Percentiles rank a stretch among this genome's conserved stretches.
These are phyloP conservation scores for Coriolopsis trogii DNA, from an alignment of 1,284 basidiomycete genomes.

Conservation along the genomic window DNA sequence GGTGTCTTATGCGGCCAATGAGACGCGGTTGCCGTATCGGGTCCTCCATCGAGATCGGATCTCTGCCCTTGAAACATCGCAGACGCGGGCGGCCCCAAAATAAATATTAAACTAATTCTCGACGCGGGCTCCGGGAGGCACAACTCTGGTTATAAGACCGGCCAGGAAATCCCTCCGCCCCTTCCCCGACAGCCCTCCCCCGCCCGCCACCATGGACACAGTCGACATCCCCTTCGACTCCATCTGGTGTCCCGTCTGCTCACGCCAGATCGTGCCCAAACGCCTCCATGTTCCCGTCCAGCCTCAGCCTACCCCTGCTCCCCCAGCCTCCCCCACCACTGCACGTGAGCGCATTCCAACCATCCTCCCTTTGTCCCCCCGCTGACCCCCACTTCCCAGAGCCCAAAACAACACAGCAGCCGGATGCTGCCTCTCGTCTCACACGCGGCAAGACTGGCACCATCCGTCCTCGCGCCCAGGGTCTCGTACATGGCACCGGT, in stretches of 20 bases:
- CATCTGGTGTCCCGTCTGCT: constrained; percentile 75
- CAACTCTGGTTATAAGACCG: constrained; percentile 23
- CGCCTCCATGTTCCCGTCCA: constrained; percentile 54
- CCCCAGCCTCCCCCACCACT: constrained; percentile 36
- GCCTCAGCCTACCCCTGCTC: constrained; percentile 35
- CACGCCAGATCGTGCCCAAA: constrained; percentile 70
- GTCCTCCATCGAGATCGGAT: constrained; percentile 11
- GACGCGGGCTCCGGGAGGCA: constrained; percentile 12
- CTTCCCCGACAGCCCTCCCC: constrained; percentile 26
- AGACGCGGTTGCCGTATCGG: constrained; percentile 24
- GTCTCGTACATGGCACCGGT: constrained; percentile 65
- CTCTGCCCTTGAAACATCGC: constrained; percentile 15
- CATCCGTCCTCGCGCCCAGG: constrained; percentile 44
- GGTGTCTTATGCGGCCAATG: constrained; percentile 26
- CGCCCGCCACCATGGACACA: constrained; percentile 32
- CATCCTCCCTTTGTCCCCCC: constrained; percentile 3
- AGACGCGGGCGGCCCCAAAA: constrained; percentile 14
- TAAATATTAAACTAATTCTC: constrained; percentile 18
- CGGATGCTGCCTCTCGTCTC: constrained; percentile 32
- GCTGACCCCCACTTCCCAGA: constrained; percentile 29
- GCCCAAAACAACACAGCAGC: constrained; percentile 27
- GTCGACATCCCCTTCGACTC: constrained; percentile 59
- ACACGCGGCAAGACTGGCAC: constrained; percentile 45
- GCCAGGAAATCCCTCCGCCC: constrained; percentile 20
- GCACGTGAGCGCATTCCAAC: constrained; percentile 33